These are phyloP conservation scores for Lagenaria siceraria DNA, from an alignment of 306 rosid genomes.

Conservation along the genomic window DNA sequence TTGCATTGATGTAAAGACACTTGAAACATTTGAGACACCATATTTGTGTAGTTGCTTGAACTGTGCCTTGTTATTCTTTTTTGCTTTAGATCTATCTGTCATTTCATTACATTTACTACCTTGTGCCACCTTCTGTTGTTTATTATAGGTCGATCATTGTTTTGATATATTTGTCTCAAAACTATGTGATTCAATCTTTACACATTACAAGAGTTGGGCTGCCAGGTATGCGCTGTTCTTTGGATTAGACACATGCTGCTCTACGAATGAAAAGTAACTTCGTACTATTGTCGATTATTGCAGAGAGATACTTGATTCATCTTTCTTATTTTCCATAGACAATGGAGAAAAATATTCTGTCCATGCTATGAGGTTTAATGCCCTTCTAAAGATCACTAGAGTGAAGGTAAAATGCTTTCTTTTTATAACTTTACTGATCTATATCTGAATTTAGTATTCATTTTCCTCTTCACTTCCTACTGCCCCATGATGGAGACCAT, in stretches of 20 bases:
- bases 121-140: neutral
- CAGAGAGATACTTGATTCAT: constrained; percentile 90
- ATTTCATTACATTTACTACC: neutral
- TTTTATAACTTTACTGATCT: constrained; percentile 1
- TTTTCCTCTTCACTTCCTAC: neutral
- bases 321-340: constrained; percentile 79
- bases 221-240: constrained; percentile 49
- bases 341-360: constrained; percentile 83
- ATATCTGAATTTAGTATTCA: neutral
- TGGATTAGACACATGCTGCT: constrained; percentile 19
- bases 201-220: constrained; percentile 96
- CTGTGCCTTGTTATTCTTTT: neutral
- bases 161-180: constrained; percentile 79
- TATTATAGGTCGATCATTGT: constrained; percentile 76
- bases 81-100: neutral
- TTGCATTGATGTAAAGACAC: neutral
- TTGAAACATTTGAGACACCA: neutral
- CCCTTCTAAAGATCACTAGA: constrained; percentile 77
- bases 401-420: constrained; percentile 54
- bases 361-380: constrained; percentile 69
- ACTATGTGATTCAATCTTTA: constrained; percentile 66
- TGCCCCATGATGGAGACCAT: neutral
- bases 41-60: neutral
- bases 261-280: constrained; percentile 11
- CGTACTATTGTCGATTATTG: constrained; percentile 18